Evolutionary conservation across 805 yeast genomes (phyloP).

Genomic region (Wickerhamomyces xylosicus): DNA sequence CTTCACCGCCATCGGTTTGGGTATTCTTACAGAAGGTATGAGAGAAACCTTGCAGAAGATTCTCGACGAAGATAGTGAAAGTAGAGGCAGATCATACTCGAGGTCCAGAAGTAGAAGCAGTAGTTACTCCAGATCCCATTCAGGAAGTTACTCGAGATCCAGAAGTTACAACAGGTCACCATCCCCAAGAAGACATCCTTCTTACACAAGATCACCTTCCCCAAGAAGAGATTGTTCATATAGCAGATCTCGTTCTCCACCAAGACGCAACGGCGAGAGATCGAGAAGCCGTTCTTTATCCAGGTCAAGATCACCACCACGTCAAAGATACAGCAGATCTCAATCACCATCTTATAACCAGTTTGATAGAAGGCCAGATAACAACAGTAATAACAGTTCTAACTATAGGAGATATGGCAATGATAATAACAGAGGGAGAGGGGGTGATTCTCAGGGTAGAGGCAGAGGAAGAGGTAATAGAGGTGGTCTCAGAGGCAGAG

Average conservation of each 20-base stretch:
- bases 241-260: background rate
- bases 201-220: slow-evolving; percentile 5
- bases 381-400: background rate
- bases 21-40: slow-evolving; percentile 75
- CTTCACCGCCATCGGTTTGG: slow-evolving; percentile 89
- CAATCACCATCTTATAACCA: slow-evolving; percentile 15
- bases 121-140: slow-evolving; percentile 14
- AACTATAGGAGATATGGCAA: too few species aligned
- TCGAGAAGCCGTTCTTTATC: background rate
- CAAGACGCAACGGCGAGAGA: background rate
- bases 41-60: slow-evolving; percentile 38
- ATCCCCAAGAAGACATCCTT: background rate
- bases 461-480: background rate
- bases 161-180: slow-evolving; percentile 3
- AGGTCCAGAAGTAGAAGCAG: slow-evolving; percentile 14
- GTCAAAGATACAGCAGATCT: slow-evolving; percentile 13
- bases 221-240: background rate
- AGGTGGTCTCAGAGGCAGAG: background rate
- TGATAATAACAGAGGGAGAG: background rate
- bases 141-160: slow-evolving; percentile 11
- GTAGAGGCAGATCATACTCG: slow-evolving; percentile 16
- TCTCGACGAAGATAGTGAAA: slow-evolving; percentile 14
- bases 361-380: slow-evolving; percentile 2
- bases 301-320: slow-evolving; percentile 3
- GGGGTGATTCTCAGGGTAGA: background rate